Conservation (phyloP, 1,284 basidiomycete genomes). For the Baeospora myosura region DNA sequence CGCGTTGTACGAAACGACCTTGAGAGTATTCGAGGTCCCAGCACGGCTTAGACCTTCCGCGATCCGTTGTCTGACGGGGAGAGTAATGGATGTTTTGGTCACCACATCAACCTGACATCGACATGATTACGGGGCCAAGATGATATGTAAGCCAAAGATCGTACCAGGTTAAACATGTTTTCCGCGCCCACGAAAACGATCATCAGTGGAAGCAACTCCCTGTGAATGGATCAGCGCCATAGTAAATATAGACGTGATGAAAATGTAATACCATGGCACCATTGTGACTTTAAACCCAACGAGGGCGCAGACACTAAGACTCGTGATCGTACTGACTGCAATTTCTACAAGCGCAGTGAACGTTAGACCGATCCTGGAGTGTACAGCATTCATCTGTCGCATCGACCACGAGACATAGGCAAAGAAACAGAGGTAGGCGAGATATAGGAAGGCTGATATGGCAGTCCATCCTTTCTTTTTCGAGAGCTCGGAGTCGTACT, state of each 20-base stretch:
- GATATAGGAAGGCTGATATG: slow-evolving; percentile 66
- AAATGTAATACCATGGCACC: slow-evolving; percentile 75
- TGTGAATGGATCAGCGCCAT: slow-evolving; percentile 21
- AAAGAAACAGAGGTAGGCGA: slow-evolving; percentile 77
- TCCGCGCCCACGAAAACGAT: slow-evolving; percentile 95
- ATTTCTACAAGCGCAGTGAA: slow-evolving; percentile 93
- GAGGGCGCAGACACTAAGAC: slow-evolving; percentile 84
- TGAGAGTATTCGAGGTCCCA: slow-evolving; percentile 87
- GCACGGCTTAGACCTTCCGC: slow-evolving; percentile 83
- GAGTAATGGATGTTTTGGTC: slow-evolving; percentile 79
- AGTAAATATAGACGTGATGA: slow-evolving; percentile 7
- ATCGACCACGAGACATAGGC: slow-evolving; percentile 75
- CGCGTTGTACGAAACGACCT: slow-evolving; percentile 82
- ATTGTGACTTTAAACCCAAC: slow-evolving; percentile 80
- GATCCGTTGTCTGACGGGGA: slow-evolving; percentile 89
- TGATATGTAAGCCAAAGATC: slow-evolving; percentile 19
- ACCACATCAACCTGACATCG: slow-evolving; percentile 76
- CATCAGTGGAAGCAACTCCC: slow-evolving; percentile 86
- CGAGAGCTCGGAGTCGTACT: slow-evolving; percentile 47
- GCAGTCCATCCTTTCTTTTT: slow-evolving; percentile 42
- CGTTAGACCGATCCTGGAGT: slow-evolving; percentile 86
- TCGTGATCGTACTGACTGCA: slow-evolving; percentile 86
- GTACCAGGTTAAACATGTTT: slow-evolving; percentile 92
- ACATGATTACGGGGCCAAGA: slow-evolving; percentile 2
- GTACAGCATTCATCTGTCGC: slow-evolving; percentile 75